Evolutionary conservation across 2,329 filamentous ascomycete genomes (phyloP), one percentile per base, ranked within the genome.

Genomic region (Arthroderma uncinatum): DNA sequence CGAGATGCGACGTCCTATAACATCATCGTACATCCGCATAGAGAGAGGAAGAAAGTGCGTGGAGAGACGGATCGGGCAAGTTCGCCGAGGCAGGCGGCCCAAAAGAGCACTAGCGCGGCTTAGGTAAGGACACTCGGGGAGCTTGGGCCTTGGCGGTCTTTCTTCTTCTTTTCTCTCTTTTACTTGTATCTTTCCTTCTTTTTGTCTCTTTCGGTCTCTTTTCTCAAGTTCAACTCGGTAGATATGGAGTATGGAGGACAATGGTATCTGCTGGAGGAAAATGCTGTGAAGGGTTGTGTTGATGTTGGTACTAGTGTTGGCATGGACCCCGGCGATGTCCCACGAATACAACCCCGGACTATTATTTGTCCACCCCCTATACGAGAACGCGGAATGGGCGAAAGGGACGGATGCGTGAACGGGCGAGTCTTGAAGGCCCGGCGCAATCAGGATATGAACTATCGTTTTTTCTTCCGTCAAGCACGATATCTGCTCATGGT

Each of bases 341-440:
- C 39, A 19, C 39, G 2, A 21, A 12, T 12, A 50, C 44, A 50
- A 50, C 44, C 44, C 44, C 44, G 44, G 44, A 50, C 14, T 33
- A 50, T 30, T 6, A 4, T 50, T 50, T 25, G 16, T 33, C 44
- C 44, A 33, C 23, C 9, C 34, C 34, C 12, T 33, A 30, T 33
- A 30, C 44, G 44, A 33, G 28, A 33, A 30, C 23, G 28, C 28
- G 28, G 28, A 30, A 30, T 30, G 28, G 23, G 25, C 25, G 53
- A 50, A 25, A 56, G 60, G 19, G 64, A 64, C 36, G 59, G 54
- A 23, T 50, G 52, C 40, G 60, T 48, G 56, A 21, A 9, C 44
- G 53, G 37, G 36, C 28, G 19, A 56, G 36, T 33, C 48, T 58
- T 25, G 25, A 40, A 33, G 44, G 16, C 19, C 25, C 12, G 23